Conservation (phyloP, 345 rosid species). For the rapeseed (Brassica napus) region DNA sequence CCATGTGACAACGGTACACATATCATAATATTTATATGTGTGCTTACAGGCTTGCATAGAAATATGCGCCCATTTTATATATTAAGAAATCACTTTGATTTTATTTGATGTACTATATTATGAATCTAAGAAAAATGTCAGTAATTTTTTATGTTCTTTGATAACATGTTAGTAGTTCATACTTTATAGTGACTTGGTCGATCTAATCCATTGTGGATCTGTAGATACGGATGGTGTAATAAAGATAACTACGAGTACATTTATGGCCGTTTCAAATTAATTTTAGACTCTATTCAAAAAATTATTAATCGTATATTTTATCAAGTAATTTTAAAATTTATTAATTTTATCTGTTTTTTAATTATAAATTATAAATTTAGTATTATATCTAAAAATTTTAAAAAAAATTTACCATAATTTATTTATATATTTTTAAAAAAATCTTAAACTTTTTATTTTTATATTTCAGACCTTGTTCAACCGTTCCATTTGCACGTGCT, state of each 20-base stretch:
- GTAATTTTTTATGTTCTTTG: not conserved
- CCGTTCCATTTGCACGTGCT: no score
- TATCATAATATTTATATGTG: not conserved
- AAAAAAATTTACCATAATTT: no score
- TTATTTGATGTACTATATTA: constrained; percentile 3
- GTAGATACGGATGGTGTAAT: not conserved
- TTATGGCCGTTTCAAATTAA: not conserved
- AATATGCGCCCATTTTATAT: constrained; percentile 4
- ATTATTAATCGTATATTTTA: no score
- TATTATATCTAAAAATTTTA: no score
- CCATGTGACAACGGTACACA: constrained; percentile 36
- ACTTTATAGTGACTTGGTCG: not conserved
- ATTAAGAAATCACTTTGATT: not conserved
- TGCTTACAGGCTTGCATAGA: constrained; percentile 23
- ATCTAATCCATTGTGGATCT: not conserved
- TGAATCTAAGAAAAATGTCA: not conserved
- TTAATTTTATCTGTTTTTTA: no score
- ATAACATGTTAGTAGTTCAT: not conserved
- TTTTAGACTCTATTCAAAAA: no score
- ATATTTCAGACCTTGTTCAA: no score
- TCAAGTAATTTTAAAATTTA: no score
- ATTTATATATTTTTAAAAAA: no score
- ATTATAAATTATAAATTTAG: no score
- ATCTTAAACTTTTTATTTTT: no score
- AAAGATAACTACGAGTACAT: not conserved